Evolutionary conservation across 352 stramenopile genomes (phyloP), one percentile per base, ranked within the genome.

Genomic region (Phytophthora cryptogea): DNA sequence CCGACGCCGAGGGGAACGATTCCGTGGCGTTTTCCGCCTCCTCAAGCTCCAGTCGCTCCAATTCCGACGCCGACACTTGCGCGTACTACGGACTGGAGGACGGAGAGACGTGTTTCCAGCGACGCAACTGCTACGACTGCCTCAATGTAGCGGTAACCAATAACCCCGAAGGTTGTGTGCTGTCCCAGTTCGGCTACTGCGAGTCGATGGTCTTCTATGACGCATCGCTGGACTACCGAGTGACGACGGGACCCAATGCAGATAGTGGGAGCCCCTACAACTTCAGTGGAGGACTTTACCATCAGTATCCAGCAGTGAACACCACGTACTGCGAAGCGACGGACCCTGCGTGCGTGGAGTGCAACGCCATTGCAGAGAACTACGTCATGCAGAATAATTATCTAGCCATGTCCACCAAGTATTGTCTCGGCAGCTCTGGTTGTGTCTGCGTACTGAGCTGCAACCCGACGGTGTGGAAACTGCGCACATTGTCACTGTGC

Each of bases 381-480:
- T 72, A 71, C 26, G 66, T 68, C 17, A 54, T 44, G n/a, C 54
- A 65, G 13, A 68, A 75, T 43, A 83, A 69, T 33, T 80, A 61
- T 26, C 26, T 83, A 49, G 76, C 68, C 26, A 68, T 56, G n/a
- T 78, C 71, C 4, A 82, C 68, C 58, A 84, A 87, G 31, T 83
- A 70, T 39, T 88, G 78, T 50, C 28, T 70, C 3, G 78, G 78
- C 8, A 32, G 28, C 0, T 60, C 55, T 0, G 76, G 59, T 17
- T 88, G 78, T 50, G 75, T 88, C 11, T 88, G 78, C 55, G 69
- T 88, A 14, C 13, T 84, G 32, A 73, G 66, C 28, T 88, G 78
- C 33, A 72, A 85, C 27, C 51, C 66, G 31, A 57, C 62, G 9
- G 64, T 74, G 27, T 77, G 60, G 55, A 20, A 52, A 30, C 37